Base-by-base conservation (phyloP, 2,329 filamentous ascomycete genomes). In the Nemania abortiva region DNA sequence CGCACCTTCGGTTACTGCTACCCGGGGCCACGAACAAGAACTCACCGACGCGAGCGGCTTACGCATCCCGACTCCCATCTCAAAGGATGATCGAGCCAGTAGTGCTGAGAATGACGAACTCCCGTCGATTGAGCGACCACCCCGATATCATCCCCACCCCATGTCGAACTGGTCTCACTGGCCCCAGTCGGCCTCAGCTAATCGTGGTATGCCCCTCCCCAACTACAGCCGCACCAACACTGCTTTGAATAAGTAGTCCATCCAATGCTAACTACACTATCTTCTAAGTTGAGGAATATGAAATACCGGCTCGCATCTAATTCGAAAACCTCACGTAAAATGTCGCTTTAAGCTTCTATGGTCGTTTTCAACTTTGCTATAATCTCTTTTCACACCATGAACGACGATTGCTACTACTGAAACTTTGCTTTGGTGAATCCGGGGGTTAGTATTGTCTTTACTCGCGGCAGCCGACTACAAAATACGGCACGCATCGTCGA, bases 81-180 rank as follows among this genome's bases (percentile, higher is more conserved):
- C 69, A 31, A 76, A 76, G 56, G 73, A 74, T 11, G 70, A 72
- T 31, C 66, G 50, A 0, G 65, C 66, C n/a, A 67, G 68, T 37
- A 69, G 66, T 29, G 61, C 63, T 20, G 73, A 73, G 29, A 74
- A 69, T 11, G 71, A 75, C 22, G 70, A 74, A 55, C 31, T 52
- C 6, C 72, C 70, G 15, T 73, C 72, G 2, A 56, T 73, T 56
- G 73, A 74, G 34, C 63, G 65, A 29, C 65, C 67, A 3, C 49
- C 70, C 20, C 60, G 53, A 31, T 66, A 58, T 50, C 50, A 69
- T 13, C 50, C 39, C 6, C 66, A 60, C 45, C 52, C 70, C 4
- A 27, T 31, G 18, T 31, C 47, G 34, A 68, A 72, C 54, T 72
- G 72, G 72, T 69, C 63, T 61, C 70, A 72, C n/a, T 74, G 69